Evolutionary conservation across 2,329 filamentous ascomycete species (phyloP).

Genomic region (Pleoardoris graminearum): DNA sequence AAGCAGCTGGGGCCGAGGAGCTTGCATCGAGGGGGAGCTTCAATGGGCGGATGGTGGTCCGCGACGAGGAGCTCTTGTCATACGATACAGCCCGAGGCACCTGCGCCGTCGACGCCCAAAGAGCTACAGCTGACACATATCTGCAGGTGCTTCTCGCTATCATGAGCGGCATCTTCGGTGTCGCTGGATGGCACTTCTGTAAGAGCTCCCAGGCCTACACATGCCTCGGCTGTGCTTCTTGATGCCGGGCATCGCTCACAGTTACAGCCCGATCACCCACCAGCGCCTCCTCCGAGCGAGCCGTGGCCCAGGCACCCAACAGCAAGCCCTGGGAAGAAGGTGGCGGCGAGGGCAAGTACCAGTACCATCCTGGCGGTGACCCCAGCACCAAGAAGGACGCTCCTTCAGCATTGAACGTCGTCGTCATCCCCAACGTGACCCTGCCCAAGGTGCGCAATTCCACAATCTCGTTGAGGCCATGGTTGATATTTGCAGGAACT

Average conservation of each 20-base stretch:
- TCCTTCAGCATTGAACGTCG: slow-evolving; percentile 91
- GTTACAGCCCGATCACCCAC: slow-evolving; percentile 78
- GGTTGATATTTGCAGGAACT: slow-evolving; percentile 62
- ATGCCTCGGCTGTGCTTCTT: slow-evolving; percentile 5
- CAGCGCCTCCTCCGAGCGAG: slow-evolving; percentile 76
- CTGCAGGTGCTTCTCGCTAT: slow-evolving; percentile 82
- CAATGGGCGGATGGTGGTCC: not conserved
- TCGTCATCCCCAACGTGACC: slow-evolving; percentile 91
- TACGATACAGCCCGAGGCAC: not conserved
- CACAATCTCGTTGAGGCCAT: not conserved
- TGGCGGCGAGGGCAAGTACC: slow-evolving; percentile 61
- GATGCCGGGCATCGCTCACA: slow-evolving; percentile 2
- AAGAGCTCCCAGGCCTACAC: slow-evolving; percentile 36
- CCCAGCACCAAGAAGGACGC: slow-evolving; percentile 79
- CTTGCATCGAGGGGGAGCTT: not conserved
- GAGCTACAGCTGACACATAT: slow-evolving; percentile 26
- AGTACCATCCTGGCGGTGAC: slow-evolving; percentile 79
- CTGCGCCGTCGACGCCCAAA: not conserved
- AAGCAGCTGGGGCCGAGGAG: not conserved
- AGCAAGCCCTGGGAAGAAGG: slow-evolving; percentile 91
- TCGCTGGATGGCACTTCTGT: slow-evolving; percentile 91
- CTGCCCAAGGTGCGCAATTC: slow-evolving; percentile 66
- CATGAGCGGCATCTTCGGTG: slow-evolving; percentile 84
- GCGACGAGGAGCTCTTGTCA: not conserved
- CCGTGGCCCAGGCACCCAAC: slow-evolving; percentile 72